Conservation (phyloP, 176 grass and related monocot genomes). For the Leersia perrieri region DNA sequence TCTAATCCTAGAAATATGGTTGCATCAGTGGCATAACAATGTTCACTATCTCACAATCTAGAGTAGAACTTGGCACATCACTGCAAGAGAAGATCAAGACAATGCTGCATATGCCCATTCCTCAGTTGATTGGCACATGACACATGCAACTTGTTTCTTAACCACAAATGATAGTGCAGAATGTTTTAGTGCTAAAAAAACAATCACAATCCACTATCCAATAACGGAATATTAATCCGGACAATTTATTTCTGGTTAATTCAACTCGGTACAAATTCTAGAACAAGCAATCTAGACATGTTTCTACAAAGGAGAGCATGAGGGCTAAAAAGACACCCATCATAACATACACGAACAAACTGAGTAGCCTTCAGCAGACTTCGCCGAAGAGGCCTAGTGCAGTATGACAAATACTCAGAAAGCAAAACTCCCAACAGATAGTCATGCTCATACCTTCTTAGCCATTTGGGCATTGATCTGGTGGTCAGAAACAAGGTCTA, state of each 20-base stretch:
- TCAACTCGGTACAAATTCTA: slow-evolving; percentile 31
- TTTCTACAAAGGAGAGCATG: slow-evolving; percentile 19
- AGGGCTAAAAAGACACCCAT: slow-evolving; percentile 53
- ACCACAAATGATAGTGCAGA: background rate
- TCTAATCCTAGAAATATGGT: background rate
- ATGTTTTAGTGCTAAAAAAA: background rate
- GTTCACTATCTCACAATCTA: background rate
- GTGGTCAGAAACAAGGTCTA: slow-evolving; percentile 5
- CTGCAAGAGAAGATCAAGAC: background rate
- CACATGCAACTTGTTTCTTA: background rate
- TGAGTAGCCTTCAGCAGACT: slow-evolving; percentile 38
- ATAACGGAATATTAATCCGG: background rate
- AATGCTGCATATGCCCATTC: background rate
- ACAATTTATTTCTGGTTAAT: slow-evolving; percentile 39
- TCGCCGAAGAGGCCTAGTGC: slow-evolving; percentile 31
- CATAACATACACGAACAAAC: slow-evolving; percentile 35
- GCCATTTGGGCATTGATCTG: slow-evolving; percentile 6
- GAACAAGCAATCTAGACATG: slow-evolving; percentile 24
- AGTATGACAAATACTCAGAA: background rate
- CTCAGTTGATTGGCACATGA: background rate
- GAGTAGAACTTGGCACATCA: background rate
- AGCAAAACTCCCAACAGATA: background rate
- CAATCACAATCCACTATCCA: background rate
- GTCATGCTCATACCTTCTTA: slow-evolving; percentile 8
- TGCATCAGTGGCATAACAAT: background rate